Evolutionary conservation across 106 monocot species (phyloP).

Genomic region (Platanthera zijinensis): DNA sequence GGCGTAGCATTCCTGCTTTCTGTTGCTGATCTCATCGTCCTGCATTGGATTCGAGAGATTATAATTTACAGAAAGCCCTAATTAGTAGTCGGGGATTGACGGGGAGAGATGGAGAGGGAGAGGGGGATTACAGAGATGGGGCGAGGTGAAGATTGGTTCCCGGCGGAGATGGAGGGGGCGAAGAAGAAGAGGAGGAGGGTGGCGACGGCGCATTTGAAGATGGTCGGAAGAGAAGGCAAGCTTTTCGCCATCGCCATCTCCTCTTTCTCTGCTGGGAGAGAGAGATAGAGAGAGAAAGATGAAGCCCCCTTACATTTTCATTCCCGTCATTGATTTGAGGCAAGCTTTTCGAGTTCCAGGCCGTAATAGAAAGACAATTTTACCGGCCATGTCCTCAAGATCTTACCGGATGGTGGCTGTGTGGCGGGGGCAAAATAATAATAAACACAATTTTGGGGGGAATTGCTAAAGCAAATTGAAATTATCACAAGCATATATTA

Average conservation of each 20-base stretch:
- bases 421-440: too few species aligned
- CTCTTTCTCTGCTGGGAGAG: background rate
- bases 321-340: too few species aligned
- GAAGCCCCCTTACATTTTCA: too few species aligned
- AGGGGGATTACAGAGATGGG: slow-evolving; percentile 30
- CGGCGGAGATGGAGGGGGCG: background rate
- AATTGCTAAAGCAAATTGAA: too few species aligned
- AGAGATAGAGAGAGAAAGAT: background rate
- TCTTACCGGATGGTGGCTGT: too few species aligned
- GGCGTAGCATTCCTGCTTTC: slow-evolving; percentile 67
- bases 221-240: background rate
- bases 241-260: background rate
- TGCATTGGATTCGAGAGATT: background rate
- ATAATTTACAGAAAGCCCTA: background rate
- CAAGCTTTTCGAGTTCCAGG: too few species aligned
- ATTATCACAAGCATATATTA: too few species aligned
- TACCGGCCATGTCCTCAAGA: too few species aligned
- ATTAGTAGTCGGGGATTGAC: background rate
- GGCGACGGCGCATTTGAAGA: slow-evolving; percentile 1
- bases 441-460: too few species aligned
- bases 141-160: background rate
- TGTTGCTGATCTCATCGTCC: slow-evolving; percentile 59
- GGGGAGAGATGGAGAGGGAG: background rate
- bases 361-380: too few species aligned
- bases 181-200: slow-evolving; percentile 1